A percentile compares a stretch with the other conserved stretches of the same genome.
phyloP scores from a whole-genome alignment of 345 rosid species.

The Reutealis trisperma region DNA sequence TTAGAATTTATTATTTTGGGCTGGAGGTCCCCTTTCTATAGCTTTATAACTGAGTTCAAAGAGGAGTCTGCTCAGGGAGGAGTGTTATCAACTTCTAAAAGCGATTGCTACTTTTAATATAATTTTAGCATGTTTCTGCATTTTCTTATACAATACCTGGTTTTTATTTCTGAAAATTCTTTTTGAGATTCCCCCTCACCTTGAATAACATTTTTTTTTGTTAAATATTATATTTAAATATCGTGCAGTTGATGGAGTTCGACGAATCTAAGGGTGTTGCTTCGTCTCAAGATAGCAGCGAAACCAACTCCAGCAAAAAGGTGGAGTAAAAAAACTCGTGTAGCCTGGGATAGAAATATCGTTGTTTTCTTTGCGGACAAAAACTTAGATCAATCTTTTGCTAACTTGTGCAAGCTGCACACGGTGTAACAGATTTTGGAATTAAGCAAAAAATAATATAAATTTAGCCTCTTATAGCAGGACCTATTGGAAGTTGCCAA shows the following conservation, averaged over 20 bases:
- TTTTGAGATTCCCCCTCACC: no score
- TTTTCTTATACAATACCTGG: no score
- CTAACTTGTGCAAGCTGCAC: conserved; percentile 38
- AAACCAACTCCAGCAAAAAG: conserved; percentile 24
- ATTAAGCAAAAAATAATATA: conserved; percentile 32
- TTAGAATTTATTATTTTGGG: no score
- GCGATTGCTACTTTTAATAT: no score
- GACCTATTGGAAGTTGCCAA: neutral
- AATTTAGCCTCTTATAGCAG: conserved; percentile 9
- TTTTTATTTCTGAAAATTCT: no score
- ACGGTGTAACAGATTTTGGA: conserved; percentile 43
- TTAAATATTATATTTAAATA: neutral
- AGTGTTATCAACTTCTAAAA: no score
- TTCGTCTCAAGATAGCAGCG: conserved; percentile 15
- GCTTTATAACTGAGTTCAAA: no score
- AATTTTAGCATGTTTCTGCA: no score
- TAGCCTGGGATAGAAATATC: conserved; percentile 7
- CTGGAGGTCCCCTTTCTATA: no score
- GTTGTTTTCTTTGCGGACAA: conserved; percentile 15
- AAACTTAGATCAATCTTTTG: conserved; percentile 14
- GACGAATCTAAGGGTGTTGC: conserved; percentile 60
- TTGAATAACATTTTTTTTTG: neutral
- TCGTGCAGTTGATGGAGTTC: conserved; percentile 81
- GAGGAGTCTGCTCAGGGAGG: no score
- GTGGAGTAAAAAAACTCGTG: conserved; percentile 16